Evolutionary conservation across 2,329 filamentous ascomycete species (phyloP).

Genomic region (Fusarium sp.): DNA sequence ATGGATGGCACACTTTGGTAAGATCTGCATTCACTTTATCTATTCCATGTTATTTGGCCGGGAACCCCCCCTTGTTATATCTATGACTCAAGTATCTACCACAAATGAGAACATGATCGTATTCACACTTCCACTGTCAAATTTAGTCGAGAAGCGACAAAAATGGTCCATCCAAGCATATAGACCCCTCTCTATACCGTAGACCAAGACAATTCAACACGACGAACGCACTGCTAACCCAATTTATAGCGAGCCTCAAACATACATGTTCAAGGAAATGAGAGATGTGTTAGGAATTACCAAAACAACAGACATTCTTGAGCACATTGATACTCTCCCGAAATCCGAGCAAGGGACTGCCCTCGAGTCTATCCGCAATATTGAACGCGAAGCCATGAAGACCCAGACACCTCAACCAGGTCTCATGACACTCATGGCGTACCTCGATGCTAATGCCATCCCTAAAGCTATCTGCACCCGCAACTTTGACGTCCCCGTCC

Average conservation of each 20-base stretch:
- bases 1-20: slow-evolving; percentile 95
- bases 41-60: not conserved
- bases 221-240: slow-evolving; percentile 8
- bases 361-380: slow-evolving; percentile 78
- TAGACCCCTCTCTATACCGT: not conserved
- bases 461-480: slow-evolving; percentile 91
- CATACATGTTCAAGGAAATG: slow-evolving; percentile 96
- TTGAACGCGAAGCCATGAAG: slow-evolving; percentile 86
- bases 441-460: slow-evolving; percentile 75
- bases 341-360: slow-evolving; percentile 70
- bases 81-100: slow-evolving; percentile 13
- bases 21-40: slow-evolving; percentile 50
- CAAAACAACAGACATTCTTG: slow-evolving; percentile 83
- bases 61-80: slow-evolving; percentile 1
- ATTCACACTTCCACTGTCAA: not conserved
- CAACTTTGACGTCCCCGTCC: slow-evolving; percentile 87
- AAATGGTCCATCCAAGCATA: not conserved
- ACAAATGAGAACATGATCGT: slow-evolving; percentile 12
- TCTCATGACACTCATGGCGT: slow-evolving; percentile 81
- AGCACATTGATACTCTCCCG: slow-evolving; percentile 84
- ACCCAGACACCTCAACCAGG: slow-evolving; percentile 86
- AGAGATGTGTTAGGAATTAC: slow-evolving; percentile 78
- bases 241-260: slow-evolving; percentile 80
- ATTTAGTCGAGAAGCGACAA: not conserved
- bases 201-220: not conserved